Evolutionary conservation across 2,329 filamentous ascomycete genomes (phyloP).

Genomic region (Magnaporthiopsis incrustans): DNA sequence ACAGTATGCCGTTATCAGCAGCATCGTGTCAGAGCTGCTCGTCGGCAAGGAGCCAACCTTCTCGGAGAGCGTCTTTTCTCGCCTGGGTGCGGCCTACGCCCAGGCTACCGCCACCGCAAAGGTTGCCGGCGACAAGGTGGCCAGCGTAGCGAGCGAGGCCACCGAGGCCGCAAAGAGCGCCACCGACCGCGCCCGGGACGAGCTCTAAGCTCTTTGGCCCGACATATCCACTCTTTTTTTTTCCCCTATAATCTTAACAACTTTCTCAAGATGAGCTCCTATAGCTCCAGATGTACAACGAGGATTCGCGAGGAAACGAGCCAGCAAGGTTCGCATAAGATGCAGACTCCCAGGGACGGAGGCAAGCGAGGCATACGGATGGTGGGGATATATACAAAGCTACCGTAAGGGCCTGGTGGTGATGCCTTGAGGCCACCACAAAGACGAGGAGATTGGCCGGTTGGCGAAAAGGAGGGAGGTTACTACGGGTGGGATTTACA

Average conservation of each 20-base stretch:
- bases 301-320: background rate
- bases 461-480: background rate
- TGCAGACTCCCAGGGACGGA: background rate
- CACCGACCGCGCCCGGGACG: constrained; percentile 28
- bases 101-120: constrained; percentile 49
- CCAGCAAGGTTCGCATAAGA: background rate
- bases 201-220: constrained; percentile 23
- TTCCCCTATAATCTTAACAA: background rate
- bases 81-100: constrained; percentile 64
- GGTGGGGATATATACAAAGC: background rate
- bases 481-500: background rate
- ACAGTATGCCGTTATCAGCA: constrained; percentile 63
- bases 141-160: constrained; percentile 30
- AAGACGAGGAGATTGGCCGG: background rate
- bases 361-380: background rate
- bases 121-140: constrained; percentile 26
- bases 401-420: too few species aligned
- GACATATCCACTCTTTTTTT: background rate
- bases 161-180: constrained; percentile 34
- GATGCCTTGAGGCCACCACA: too few species aligned
- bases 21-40: constrained; percentile 68
- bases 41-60: constrained; percentile 72
- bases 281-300: background rate
- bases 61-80: constrained; percentile 69
- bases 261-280: background rate